A percentile compares a stretch with the other conserved stretches of the same genome.
phyloP scores from a whole-genome alignment of 2,329 filamentous ascomycete species.

The Claviceps pazoutovae region DNA sequence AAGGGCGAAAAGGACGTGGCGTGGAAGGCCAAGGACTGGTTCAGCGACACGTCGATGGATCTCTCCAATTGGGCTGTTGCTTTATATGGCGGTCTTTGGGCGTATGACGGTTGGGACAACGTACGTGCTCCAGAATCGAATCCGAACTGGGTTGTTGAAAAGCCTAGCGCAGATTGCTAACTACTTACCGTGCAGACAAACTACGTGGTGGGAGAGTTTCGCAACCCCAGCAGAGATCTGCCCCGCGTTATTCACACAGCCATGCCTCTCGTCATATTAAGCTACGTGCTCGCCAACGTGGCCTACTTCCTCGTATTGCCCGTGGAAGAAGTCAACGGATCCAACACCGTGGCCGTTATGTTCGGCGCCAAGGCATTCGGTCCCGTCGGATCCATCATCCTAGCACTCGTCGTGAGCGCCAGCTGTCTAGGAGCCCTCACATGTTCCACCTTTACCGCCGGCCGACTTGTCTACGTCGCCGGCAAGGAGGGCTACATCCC shows the following conservation, averaged over 20 bases:
- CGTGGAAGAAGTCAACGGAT: constrained; percentile 61
- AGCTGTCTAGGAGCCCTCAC: constrained; percentile 93
- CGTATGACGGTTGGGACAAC: constrained; percentile 98
- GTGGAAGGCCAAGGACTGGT: constrained; percentile 84
- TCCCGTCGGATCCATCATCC: constrained; percentile 61
- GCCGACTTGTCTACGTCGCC: constrained; percentile 82
- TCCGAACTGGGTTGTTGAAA: no score
- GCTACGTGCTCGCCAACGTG: constrained; percentile 81
- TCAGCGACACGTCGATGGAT: constrained; percentile 68
- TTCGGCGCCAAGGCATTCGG: constrained; percentile 89
- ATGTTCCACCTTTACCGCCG: constrained; percentile 84
- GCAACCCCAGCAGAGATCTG: constrained; percentile 77
- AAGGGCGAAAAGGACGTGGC: constrained; percentile 62
- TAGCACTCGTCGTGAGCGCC: constrained; percentile 79
- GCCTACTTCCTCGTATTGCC: constrained; percentile 92
- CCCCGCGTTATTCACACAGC: constrained; percentile 92
- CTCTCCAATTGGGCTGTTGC: constrained; percentile 85
- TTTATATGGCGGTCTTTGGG: constrained; percentile 90
- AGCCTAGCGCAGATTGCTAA: neutral
- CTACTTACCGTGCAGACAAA: constrained; percentile 53
- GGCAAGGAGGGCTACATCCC: constrained; percentile 94
- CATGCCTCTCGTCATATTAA: constrained; percentile 83
- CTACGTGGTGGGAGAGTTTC: constrained; percentile 94
- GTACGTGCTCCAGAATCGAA: constrained; percentile 34
- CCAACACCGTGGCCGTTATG: constrained; percentile 90